Base-by-base conservation (phyloP, 1,284 basidiomycete genomes). In the Sphaerobolus stellatus region DNA sequence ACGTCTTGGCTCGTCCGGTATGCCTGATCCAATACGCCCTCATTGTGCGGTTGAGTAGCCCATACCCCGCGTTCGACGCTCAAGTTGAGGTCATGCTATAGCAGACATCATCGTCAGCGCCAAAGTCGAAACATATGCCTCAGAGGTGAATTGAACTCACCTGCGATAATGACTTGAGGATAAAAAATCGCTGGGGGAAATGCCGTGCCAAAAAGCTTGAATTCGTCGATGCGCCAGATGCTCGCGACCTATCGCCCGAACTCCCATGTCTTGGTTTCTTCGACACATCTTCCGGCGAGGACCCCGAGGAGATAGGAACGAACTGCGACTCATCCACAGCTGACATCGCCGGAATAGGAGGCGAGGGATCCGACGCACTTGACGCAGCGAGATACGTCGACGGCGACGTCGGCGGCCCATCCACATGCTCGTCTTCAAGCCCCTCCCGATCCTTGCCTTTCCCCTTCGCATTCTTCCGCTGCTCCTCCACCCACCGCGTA, bases 1-100 rank as follows among this genome's bases (percentile, higher is more conserved):
- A 97, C 94, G 16, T 92, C 86, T 62, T 83, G 80, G 61, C 90
- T 90, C 6, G 92, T 96, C 33, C 93, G 83, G 70, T 80, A 98
- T 0, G 95, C 94, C 68, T 94, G 92, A 62, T 98, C 93, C 27
- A 94, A 74, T 41, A 92, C 83, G 4, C 81, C 80, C 70, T 98
- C 94, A 64, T 98, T 98, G 72, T 98, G 95, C 56, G 80, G 80
- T 70, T 98, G 96, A 0, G 95, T 98, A 31, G 90, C 88, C 95
- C 96, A 98, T 1, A 88, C 60, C 1, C 91, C 88, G 7, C 80
- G 82, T 67, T 88, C 75, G n/a, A 94, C 84, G 62, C 92, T 94
- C 25, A 90, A 75, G 61, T 94, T 88, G 61, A 98, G 75, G 67
- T 97, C 93, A 59, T 80, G 81, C 86, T 92, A 63, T 48, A 55